Evolutionary conservation across 1,284 basidiomycete genomes (phyloP), one percentile per base, ranked within the genome.

Genomic region (Neonothopanus nambi): DNA sequence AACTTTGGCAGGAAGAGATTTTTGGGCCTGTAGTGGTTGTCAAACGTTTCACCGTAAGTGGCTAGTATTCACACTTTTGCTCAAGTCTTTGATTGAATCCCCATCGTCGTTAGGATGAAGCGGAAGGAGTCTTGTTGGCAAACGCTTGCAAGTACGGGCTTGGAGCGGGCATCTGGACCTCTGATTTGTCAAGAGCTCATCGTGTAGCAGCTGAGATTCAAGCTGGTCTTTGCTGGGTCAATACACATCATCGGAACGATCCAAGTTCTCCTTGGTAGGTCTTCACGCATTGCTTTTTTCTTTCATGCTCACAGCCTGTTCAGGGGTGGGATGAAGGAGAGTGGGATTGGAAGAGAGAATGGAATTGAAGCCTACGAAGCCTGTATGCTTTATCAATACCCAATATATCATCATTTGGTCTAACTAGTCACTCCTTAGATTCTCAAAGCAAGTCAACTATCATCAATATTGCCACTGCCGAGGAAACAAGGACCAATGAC

Each of bases 261-360:
- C 91, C 91, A 8, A 89, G 86, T 57, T 91, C 88, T 37, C 89
- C 91, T 42, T 93, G 91, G 88, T 89, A 64, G 45, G 80, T 69
- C n/a, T 13, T 13, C 20, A 24, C 41, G 52, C 26, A 21, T 45
- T 17, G 28, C n/a, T 44, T 23, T 44, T 8, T 40, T 39, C 9
- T 35, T 12, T 38, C 38, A 21, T 35, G 18, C 42, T 46, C 5
- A n/a, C 13, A 9, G 23, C 5, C 26, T 24, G 43, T 17, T 24
- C 55, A 89, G 87, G 90, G 90, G 91, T 21, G 89, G 90, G 15
- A 89, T 90, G 86, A 91, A 91, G 64, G 84, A 88, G 59, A 91
- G 89, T 60, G 90, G 89, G 2, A 86, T 91, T 51, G 89, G 89
- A 3, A 71, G 90, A 56, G 90, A 93, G 64, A 93, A 93, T 58